These are phyloP conservation scores for Dactylorhiza incarnata DNA, from an alignment of 106 monocot species.

Conservation along the genomic window DNA sequence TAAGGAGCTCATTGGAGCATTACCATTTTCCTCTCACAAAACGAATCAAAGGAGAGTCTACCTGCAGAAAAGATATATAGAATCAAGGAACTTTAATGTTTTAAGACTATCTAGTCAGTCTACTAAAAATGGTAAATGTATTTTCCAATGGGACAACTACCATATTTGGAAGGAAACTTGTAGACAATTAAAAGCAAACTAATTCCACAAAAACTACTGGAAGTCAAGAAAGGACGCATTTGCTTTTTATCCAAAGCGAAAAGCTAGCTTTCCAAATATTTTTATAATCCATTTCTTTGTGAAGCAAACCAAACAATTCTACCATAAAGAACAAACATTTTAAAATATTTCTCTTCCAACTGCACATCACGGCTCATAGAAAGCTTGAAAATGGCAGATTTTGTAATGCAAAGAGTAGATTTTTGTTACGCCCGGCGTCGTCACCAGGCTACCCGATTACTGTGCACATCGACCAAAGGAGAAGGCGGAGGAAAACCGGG, in stretches of 20 bases:
- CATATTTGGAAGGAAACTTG: not conserved
- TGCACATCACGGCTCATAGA: not conserved
- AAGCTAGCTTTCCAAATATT: not conserved
- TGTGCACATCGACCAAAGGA: too few species aligned
- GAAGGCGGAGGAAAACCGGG: too few species aligned
- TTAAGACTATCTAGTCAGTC: not conserved
- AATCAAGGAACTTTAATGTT: conserved; percentile 3
- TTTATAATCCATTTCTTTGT: not conserved
- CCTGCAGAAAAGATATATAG: conserved; percentile 29
- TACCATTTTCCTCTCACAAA: conserved; percentile 76
- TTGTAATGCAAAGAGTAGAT: not conserved
- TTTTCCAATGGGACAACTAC: not conserved
- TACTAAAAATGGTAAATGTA: not conserved
- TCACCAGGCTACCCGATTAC: too few species aligned
- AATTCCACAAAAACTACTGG: not conserved
- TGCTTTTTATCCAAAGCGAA: not conserved
- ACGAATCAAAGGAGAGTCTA: conserved; percentile 57
- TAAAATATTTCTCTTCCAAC: not conserved
- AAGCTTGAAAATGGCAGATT: not conserved
- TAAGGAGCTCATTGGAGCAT: not conserved
- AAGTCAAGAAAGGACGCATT: not conserved
- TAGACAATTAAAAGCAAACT: not conserved
- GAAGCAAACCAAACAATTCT: not conserved
- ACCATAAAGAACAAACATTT: not conserved
- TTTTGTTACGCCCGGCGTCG: too few species aligned